Base-by-base conservation (phyloP, 192 early-diverging fungal genomes). In the Spizellomyces punctatus region DNA sequence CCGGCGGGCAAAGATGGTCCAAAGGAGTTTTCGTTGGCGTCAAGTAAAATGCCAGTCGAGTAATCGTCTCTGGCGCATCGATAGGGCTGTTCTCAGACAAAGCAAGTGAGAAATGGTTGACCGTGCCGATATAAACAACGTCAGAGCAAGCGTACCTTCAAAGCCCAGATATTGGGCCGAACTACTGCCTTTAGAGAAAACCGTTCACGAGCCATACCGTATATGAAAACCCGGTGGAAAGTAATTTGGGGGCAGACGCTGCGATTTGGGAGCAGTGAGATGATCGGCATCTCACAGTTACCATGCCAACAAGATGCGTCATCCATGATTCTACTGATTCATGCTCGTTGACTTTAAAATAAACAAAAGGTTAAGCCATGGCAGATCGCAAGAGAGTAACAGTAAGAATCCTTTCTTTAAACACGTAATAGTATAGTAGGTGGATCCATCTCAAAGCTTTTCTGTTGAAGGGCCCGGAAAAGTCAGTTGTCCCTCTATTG, bases 31-130 rank as follows among this genome's bases (percentile, higher is more conserved):
- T 99, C 96, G 77, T 99, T 99, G 44, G 98, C 96, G 74, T 99
- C 96, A n/a, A 99, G 88, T 12, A 99, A 81, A 58, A 99, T 92
- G 27, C 98, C 98, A 8, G 79, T 76, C 60, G 84, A 90, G 78
- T 94, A 99, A 81, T 99, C 98, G 76, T 99, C 98, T 66, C 98
- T 91, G 45, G 98, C 98, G 78, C 96, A 98, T 75, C 96, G 90
- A 80, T 99, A 99, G 21, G 98, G 96, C 76, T 80, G 62, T 52
- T 60, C 48, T 6, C 42, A 50, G 36, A 0, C 16, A 16, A 27
- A 19, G 8, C 6, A 21, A 5, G 14, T 64, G 68, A 61, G 56
- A 17, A 69, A 12, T 36, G 61, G 19, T 44, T 12, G 69, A 17
- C 8, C 4, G 41, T 5, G 19, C 9, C 48, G 55, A 66, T 43